Percentiles rank a stretch among this genome's conserved stretches.
These are phyloP conservation scores for Lodderomyces beijingensis DNA, from an alignment of 1,139 yeast species.

Conservation along the genomic window DNA sequence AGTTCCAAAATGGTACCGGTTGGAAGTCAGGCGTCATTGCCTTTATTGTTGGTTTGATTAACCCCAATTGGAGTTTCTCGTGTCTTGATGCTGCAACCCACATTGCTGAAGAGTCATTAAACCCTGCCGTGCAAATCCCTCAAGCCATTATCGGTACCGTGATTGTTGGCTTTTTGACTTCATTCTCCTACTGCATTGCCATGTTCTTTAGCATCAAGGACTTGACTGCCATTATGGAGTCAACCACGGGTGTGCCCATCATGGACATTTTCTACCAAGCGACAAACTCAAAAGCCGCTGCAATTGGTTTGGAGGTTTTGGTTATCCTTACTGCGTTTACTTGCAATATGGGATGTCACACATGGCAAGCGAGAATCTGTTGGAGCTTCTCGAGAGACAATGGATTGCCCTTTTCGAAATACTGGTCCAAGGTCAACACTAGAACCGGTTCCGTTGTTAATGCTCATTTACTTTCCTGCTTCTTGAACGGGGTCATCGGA, in stretches of 20 bases:
- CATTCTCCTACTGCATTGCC: conserved; percentile 55
- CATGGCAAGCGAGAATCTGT: conserved; percentile 72
- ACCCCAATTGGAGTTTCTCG: conserved; percentile 69
- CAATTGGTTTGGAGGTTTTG: conserved; percentile 54
- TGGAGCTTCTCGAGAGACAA: conserved; percentile 77
- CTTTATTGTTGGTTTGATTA: conserved; percentile 60
- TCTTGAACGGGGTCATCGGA: conserved; percentile 34
- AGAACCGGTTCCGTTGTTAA: conserved; percentile 32
- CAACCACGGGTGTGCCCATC: conserved; percentile 59
- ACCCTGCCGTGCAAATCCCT: conserved; percentile 59
- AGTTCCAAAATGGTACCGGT: conserved; percentile 61
- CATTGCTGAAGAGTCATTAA: conserved; percentile 62
- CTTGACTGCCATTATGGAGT: conserved; percentile 40
- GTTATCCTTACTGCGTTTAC: conserved; percentile 62
- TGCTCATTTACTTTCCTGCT: conserved; percentile 34
- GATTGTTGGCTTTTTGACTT: conserved; percentile 60
- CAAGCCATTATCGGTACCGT: conserved; percentile 62
- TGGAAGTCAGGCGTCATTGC: conserved; percentile 60
- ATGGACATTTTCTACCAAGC: conserved; percentile 61
- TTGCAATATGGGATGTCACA: conserved; percentile 67
- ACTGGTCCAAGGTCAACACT: conserved; percentile 28
- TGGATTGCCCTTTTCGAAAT: conserved; percentile 36
- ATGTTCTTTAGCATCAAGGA: conserved; percentile 60
- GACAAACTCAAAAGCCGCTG: conserved; percentile 50
- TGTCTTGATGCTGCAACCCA: conserved; percentile 69